These are phyloP conservation scores for Smittium mucronatum DNA, from an alignment of 371 early-diverging fungal genomes.

Conservation along the genomic window DNA sequence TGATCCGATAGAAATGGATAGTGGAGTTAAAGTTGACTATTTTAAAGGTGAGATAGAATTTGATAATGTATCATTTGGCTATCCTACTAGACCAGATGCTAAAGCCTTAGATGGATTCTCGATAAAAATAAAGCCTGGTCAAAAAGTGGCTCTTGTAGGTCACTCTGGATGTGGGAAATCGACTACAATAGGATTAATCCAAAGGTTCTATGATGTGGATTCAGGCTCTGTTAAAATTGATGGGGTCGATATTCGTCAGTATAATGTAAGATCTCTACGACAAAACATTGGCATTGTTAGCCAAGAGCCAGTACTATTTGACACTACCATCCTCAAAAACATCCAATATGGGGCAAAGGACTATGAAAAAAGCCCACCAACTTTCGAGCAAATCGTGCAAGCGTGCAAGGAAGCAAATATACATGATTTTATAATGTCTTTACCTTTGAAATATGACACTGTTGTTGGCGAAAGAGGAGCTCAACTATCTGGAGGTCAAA, in stretches of 20 bases:
- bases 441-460: constrained; percentile 69
- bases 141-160: constrained; percentile 69
- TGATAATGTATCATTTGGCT: constrained; percentile 49
- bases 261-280: constrained; percentile 63
- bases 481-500: constrained; percentile 79
- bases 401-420: constrained; percentile 44
- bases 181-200: constrained; percentile 71
- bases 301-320: constrained; percentile 57
- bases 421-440: constrained; percentile 52
- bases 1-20: constrained; percentile 34
- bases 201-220: constrained; percentile 76
- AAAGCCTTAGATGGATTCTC: constrained; percentile 45
- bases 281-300: constrained; percentile 71
- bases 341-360: constrained; percentile 27
- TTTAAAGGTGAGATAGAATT: constrained; percentile 46
- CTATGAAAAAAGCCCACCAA: constrained; percentile 30
- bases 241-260: constrained; percentile 48
- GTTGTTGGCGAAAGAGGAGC: constrained; percentile 68
- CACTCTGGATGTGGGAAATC: constrained; percentile 85
- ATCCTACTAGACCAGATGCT: constrained; percentile 63
- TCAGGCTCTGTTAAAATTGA: constrained; percentile 52
- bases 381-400: constrained; percentile 33
- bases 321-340: constrained; percentile 39
- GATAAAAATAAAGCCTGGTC: constrained; percentile 52
- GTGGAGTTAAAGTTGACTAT: constrained; percentile 34